Evolutionary conservation across 2,329 filamentous ascomycete species (phyloP).

Genomic region (Penicillium sp.): DNA sequence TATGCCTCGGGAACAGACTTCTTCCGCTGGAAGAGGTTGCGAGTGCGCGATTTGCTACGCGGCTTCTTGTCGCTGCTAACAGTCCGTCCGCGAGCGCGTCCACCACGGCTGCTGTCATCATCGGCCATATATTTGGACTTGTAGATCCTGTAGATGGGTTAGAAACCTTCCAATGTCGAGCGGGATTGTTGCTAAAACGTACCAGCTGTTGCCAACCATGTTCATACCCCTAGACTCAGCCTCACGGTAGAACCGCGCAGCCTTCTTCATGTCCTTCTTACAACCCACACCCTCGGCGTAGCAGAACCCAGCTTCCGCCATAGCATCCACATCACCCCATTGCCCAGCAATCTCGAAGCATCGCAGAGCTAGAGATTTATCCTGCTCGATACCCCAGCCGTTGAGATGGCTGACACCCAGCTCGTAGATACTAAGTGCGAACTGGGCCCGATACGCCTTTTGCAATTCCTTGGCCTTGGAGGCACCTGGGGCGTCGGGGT

Average conservation of each 20-base stretch:
- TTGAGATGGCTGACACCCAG: conserved; percentile 97
- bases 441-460: conserved; percentile 87
- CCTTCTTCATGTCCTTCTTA: conserved; percentile 95
- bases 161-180: conserved; percentile 9
- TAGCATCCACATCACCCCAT: conserved; percentile 94
- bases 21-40: conserved; percentile 74
- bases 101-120: conserved; percentile 52
- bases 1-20: conserved; percentile 47
- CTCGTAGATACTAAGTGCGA: conserved; percentile 94
- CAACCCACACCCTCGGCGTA: conserved; percentile 92
- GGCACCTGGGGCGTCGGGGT: conserved; percentile 59
- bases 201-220: conserved; percentile 99
- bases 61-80: conserved; percentile 65
- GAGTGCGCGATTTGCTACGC: conserved; percentile 76
- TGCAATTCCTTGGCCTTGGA: conserved; percentile 67
- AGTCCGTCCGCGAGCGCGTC: conserved; percentile 42
- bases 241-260: conserved; percentile 85
- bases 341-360: conserved; percentile 96
- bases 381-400: conserved; percentile 95
- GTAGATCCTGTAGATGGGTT: conserved; percentile 74
- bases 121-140: conserved; percentile 89
- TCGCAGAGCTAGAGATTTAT: conserved; percentile 82
- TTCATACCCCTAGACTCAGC: conserved; percentile 93
- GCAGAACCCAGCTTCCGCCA: conserved; percentile 94
- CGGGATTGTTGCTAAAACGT: conserved; percentile 48